Evolutionary conservation across 1,284 basidiomycete genomes (phyloP), one percentile per base, ranked within the genome.

Genomic region (Apiotrichum montevideense): DNA sequence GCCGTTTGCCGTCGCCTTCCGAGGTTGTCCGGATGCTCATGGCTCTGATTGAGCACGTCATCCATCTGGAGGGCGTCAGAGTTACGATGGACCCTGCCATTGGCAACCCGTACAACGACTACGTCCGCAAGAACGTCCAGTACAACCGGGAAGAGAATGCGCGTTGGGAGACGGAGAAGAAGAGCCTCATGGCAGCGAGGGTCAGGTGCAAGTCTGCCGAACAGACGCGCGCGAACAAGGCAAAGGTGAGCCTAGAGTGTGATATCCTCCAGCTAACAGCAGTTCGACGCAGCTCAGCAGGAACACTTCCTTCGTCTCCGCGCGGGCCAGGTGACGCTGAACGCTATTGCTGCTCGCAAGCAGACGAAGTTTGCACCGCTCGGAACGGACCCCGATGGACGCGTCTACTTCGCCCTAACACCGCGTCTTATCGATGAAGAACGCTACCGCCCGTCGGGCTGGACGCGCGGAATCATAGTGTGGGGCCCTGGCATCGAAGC

Each of bases 1-100:
- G 68, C 15, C 59, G 69, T 8, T 52, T 70, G 2, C 72, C 72
- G 3, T 58, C 58, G 15, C 60, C 69, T 0, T 35, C 52, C 15
- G 71, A 73, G 57, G 64, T 74, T 2, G 61, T 73, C 10, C 57
- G 67, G n/a, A 74, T 74, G 72, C 63, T 74, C 11, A 45, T 74
- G 21, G 67, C 65, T 2, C 35, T 74, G 8, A 61, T 58, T 9
- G 68, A 73, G 33, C 21, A 62, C 59, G 21, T 52, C 63, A 51
- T 44, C 45, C 3, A 67, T 62, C 21, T 66, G 53, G 15, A 62
- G 33, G 35, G 13, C 3, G 61, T 72, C 6, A 53, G 63, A 13
- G 45, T 35, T 7, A 64, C 69, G 9, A 59, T 72, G 55, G 72
- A 62, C 14, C 60, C 55, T 0, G 52, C 34, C 6, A 46, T 54